Conservation (phyloP, 345 rosid genomes). For the Gossypium thurberi region DNA sequence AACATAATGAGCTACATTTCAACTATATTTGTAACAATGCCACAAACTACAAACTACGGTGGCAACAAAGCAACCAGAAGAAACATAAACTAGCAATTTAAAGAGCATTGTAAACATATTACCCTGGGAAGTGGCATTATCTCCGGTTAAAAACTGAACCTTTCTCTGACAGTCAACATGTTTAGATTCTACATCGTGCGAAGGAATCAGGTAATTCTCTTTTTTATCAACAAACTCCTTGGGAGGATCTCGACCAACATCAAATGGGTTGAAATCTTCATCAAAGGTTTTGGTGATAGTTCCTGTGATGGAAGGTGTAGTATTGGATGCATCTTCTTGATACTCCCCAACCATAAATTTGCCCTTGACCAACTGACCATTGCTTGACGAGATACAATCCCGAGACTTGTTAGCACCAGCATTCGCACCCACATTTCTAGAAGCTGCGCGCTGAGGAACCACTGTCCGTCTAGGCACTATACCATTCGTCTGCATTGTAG, state of each 20-base stretch:
- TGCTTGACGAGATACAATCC: conserved; percentile 33
- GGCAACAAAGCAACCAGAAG: not conserved
- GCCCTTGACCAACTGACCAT: conserved; percentile 29
- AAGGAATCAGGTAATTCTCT: conserved; percentile 26
- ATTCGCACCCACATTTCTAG: not conserved
- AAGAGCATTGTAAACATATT: conserved; percentile 22
- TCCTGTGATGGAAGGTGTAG: conserved; percentile 47
- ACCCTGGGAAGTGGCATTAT: conserved; percentile 51
- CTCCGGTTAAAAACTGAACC: conserved; percentile 47
- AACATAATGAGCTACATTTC: not conserved
- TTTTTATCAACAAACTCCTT: conserved; percentile 20
- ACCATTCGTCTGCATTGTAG: conserved; percentile 8
- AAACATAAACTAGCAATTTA: not conserved
- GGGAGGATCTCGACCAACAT: not conserved
- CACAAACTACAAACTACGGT: not conserved
- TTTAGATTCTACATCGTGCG: conserved; percentile 32
- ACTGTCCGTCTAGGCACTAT: conserved; percentile 9
- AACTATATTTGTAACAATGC: conserved; percentile 13
- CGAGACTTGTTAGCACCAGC: conserved; percentile 26
- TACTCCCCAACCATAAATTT: conserved; percentile 36
- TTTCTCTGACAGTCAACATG: conserved; percentile 34
- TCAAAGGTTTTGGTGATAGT: conserved; percentile 36
- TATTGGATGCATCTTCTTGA: conserved; percentile 49
- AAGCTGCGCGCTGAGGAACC: conserved; percentile 4
- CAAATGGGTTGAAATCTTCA: conserved; percentile 13